phyloP scores from a whole-genome alignment of 1,284 basidiomycete species.

The Flammula alnicola region DNA sequence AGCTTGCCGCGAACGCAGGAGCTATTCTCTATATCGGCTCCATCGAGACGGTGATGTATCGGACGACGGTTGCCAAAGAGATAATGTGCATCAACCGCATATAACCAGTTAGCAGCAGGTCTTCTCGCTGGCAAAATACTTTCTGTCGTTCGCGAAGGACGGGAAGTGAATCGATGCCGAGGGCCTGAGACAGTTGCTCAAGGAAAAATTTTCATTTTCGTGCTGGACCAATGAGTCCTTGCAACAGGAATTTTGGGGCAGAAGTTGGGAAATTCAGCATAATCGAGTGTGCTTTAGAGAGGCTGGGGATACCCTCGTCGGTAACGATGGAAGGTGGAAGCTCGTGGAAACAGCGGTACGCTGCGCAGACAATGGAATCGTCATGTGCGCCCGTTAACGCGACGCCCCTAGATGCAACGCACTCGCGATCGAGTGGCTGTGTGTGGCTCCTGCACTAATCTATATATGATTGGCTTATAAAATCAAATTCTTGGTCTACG shows the following conservation, averaged over 20 bases:
- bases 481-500: too few relatives aligned
- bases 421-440: too few relatives aligned
- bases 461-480: too few relatives aligned
- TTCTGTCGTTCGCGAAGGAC: not conserved
- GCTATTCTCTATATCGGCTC: not conserved
- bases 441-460: too few relatives aligned
- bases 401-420: too few relatives aligned
- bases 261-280: not conserved
- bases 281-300: not conserved
- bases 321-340: slow-evolving; percentile 1
- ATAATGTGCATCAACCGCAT: not conserved
- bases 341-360: slow-evolving; percentile 4
- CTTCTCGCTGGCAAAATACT: not conserved
- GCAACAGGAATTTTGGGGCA: too few relatives aligned
- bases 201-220: slow-evolving; percentile 7
- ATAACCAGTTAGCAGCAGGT: not conserved
- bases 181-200: not conserved
- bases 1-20: not conserved
- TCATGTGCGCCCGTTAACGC: slow-evolving; percentile 3
- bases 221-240: not conserved
- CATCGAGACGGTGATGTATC: not conserved
- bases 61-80: not conserved
- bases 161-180: not conserved
- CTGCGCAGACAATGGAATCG: not conserved
- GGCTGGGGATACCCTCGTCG: not conserved